phyloP scores from a whole-genome alignment of 495 filamentous ascomycete species.

The Penicillium diatomitis region DNA sequence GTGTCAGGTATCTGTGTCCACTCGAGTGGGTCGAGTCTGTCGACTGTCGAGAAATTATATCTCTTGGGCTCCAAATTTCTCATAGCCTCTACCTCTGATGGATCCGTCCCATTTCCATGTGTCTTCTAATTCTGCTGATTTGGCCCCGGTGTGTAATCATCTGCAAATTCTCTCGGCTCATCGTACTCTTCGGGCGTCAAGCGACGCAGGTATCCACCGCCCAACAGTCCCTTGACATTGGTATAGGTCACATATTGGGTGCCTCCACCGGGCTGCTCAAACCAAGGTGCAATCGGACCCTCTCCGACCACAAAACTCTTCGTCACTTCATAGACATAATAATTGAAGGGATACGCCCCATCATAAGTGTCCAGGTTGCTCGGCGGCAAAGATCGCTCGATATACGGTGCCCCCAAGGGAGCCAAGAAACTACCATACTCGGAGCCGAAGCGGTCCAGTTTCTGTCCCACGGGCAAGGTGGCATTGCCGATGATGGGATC shows the following conservation, averaged over 20 bases:
- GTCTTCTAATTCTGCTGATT: too few species aligned
- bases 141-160: conserved; percentile 11
- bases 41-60: too few species aligned
- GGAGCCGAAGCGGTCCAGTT: conserved; percentile 48
- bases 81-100: too few species aligned
- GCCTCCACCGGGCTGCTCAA: conserved; percentile 49
- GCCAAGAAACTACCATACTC: conserved; percentile 37
- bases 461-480: conserved; percentile 33
- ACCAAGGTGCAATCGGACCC: conserved; percentile 48
- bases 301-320: conserved; percentile 32
- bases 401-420: conserved; percentile 41
- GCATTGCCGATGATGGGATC: conserved; percentile 35
- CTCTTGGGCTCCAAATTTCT: too few species aligned
- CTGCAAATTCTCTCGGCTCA: conserved; percentile 9
- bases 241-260: conserved; percentile 32
- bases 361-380: conserved; percentile 35
- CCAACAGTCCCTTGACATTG: conserved; percentile 16
- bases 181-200: conserved; percentile 12
- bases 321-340: conserved; percentile 44
- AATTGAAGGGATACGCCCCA: conserved; percentile 41
- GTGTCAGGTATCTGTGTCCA: too few species aligned
- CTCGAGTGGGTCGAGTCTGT: too few species aligned
- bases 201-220: conserved; percentile 15
- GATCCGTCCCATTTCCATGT: too few species aligned
- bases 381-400: conserved; percentile 45